Percentiles rank a stretch among this genome's conserved stretches.
These are phyloP conservation scores for Golovinomyces cichoracearum DNA, from an alignment of 2,329 filamentous ascomycete genomes.

Conservation along the genomic window DNA sequence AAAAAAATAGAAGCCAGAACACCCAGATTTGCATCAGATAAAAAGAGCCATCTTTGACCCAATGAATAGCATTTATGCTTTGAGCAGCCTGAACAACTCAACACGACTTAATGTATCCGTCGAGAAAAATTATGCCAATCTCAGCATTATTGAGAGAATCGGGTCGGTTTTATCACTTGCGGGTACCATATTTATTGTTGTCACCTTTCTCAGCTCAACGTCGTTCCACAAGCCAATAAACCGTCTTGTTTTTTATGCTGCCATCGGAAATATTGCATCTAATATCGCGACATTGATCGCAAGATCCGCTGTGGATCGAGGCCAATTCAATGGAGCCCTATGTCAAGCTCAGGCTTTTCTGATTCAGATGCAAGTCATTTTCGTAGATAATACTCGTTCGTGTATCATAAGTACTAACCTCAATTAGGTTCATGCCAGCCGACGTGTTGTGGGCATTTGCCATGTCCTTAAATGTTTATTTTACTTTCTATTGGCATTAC, in stretches of 20 bases:
- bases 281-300: conserved; percentile 4
- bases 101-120: not conserved
- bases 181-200: conserved; percentile 1
- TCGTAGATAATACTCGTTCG: not conserved
- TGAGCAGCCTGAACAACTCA: not conserved
- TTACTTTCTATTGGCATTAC: conserved; percentile 55
- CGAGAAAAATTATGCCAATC: not conserved
- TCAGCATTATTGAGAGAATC: conserved; percentile 1
- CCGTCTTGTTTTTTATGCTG: conserved; percentile 2
- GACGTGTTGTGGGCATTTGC: conserved; percentile 53
- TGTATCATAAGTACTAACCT: not conserved
- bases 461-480: conserved; percentile 64
- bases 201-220: not conserved
- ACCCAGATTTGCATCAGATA: not conserved
- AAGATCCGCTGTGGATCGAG: conserved; percentile 1
- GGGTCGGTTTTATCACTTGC: conserved; percentile 1
- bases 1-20: not conserved
- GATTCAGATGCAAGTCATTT: conserved; percentile 45
- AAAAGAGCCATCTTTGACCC: not conserved
- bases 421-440: conserved; percentile 45
- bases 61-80: not conserved
- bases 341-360: conserved; percentile 55
- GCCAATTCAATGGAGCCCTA: conserved; percentile 2
- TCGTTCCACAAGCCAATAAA: conserved; percentile 2
- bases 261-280: conserved; percentile 1